Evolutionary conservation across 345 rosid species (phyloP), one percentile per base, ranked within the genome.

Genomic region (Fremontodendron californicum): DNA sequence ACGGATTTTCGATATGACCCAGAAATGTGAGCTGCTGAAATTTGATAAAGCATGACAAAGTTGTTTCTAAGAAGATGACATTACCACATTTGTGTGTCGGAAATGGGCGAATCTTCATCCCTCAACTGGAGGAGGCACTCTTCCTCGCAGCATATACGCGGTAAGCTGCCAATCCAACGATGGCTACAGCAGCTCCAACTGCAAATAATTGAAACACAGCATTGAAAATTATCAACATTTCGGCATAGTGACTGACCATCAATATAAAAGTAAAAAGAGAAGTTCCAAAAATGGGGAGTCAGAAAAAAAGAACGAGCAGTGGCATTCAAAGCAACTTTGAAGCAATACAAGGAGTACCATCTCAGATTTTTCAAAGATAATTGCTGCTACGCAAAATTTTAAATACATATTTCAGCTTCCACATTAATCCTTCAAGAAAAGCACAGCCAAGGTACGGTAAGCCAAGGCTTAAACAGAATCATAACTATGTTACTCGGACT

Each of bases 151-250:
- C 89, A 68, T 96, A 92, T 37, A 94, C 93, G 6, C 97, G 94
- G 79, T 94, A 96, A 58, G 97, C 97, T 73, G 99, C 97, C 82
- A 94, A 81, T 65, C 97, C 98, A 5, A 92, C 96, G 6, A 96
- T 81, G 75, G 90, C 94, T 43, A 89, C 97, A 7, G 98, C 97
- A 54, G 98, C 94, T 77, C 98, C 99, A 75, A 94, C 98, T 96
- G 88, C 83, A 82, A 81, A 25, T 5, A 39, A 25, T 37, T 37
- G 27, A 77, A 62, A 54, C 61, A 37, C 2, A 71, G 19, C 72
- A 64, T 43, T 21, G 77, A 33, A 45, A 45, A 61, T 43, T 31
- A 66, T 46, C 10, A 52, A 74, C 0, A 15, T 35, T 58, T 16
- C 0, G 1, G 3, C 18, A n/a, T 7, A 60, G n/a, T 3, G 45